Percentiles rank a stretch among this genome's conserved stretches.
phyloP scores from a whole-genome alignment of 176 grass and related monocot genomes.

The Triticum turgidum region DNA sequence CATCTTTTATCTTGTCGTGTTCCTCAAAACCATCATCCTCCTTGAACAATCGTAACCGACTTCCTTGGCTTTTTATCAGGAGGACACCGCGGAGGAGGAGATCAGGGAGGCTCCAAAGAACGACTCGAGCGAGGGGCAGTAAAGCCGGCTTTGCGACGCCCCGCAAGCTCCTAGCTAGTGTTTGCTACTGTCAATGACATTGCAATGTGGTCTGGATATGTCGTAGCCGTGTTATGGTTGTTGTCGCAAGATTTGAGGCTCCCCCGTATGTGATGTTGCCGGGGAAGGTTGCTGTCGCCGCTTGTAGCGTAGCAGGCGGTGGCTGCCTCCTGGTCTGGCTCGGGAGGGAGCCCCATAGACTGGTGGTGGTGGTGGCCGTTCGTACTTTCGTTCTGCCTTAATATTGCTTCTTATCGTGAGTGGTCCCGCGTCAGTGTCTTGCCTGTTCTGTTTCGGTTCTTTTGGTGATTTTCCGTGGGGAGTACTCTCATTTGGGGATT shows the following conservation, averaged over 20 bases:
- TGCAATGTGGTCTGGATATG: slow-evolving; percentile 37
- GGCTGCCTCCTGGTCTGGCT: background rate
- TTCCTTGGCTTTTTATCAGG: slow-evolving; percentile 22
- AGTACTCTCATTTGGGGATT: background rate
- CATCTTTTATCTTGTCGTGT: background rate
- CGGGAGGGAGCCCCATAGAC: slow-evolving; percentile 12
- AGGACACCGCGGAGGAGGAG: slow-evolving; percentile 52
- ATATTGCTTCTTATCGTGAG: slow-evolving; percentile 6
- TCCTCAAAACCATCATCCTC: background rate
- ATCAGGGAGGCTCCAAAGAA: slow-evolving; percentile 44
- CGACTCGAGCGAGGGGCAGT: slow-evolving; percentile 42
- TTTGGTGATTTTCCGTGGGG: background rate
- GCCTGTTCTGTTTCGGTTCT: background rate
- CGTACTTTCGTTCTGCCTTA: slow-evolving; percentile 30
- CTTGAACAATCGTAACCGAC: background rate
- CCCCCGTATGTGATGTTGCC: slow-evolving; percentile 3
- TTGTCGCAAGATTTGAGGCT: slow-evolving; percentile 31
- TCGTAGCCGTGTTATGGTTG: slow-evolving; percentile 34
- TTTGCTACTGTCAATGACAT: slow-evolving; percentile 43
- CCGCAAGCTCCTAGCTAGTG: slow-evolving; percentile 44
- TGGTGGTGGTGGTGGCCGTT: slow-evolving; percentile 10
- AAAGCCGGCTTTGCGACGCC: slow-evolving; percentile 41
- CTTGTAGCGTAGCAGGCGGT: background rate
- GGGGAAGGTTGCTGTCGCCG: background rate
- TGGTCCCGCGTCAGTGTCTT: background rate